phyloP scores from a whole-genome alignment of 129 eudicot genomes.

The Tagetes patula region DNA sequence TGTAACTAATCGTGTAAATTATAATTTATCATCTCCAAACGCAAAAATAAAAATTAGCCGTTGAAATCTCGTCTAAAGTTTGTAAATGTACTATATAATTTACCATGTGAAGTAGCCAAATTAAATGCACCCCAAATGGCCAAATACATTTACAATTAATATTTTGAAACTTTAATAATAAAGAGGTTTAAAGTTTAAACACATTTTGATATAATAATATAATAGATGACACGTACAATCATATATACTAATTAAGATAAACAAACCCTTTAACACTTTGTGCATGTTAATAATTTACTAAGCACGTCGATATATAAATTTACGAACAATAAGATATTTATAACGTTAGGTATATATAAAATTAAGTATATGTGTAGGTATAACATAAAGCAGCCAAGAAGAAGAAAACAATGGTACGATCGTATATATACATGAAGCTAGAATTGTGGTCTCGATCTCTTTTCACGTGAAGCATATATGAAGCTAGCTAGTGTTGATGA shows the following conservation, averaged over 20 bases:
- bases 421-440: conserved; percentile 15
- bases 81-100: no score
- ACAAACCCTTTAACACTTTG: not conserved
- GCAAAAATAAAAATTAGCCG: no score
- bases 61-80: no score
- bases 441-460: conserved; percentile 5
- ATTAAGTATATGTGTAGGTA: not conserved
- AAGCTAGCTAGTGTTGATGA: not conserved
- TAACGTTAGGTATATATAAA: not conserved
- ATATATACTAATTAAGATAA: not conserved
- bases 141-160: no score
- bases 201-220: not conserved
- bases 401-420: conserved; percentile 25
- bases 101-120: no score
- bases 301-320: conserved; percentile 1
- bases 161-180: no score
- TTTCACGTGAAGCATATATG: conserved; percentile 18
- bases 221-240: not conserved
- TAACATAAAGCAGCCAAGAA: conserved; percentile 20
- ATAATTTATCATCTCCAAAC: no score
- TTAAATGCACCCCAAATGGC: no score
- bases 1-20: no score
- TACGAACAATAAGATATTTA: not conserved
- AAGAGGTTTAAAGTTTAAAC: no score
- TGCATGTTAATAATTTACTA: not conserved